Evolutionary conservation across 2,329 filamentous ascomycete genomes (phyloP).

Genomic region (Colletotrichum gloeosporioides): DNA sequence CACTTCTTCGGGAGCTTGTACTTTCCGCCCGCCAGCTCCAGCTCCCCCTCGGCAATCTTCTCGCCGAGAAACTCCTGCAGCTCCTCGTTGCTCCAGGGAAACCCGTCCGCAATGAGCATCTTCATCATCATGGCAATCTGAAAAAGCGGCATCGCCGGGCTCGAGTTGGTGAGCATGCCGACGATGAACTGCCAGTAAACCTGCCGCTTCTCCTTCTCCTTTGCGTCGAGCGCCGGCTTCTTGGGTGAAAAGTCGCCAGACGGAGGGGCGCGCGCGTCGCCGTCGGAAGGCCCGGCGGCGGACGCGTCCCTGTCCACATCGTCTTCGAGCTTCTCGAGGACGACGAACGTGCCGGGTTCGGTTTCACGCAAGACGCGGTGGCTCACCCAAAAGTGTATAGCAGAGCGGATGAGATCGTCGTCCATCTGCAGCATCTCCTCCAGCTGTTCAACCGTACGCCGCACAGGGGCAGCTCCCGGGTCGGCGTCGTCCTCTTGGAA

Average conservation of each 20-base stretch:
- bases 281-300: conserved; percentile 29
- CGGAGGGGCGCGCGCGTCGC: conserved; percentile 26
- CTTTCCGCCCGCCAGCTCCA: conserved; percentile 74
- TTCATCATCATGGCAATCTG: conserved; percentile 95
- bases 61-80: conserved; percentile 78
- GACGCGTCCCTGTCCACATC: conserved; percentile 33
- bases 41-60: conserved; percentile 74
- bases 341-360: conserved; percentile 61
- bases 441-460: conserved; percentile 58
- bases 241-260: conserved; percentile 46
- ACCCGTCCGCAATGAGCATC: conserved; percentile 87
- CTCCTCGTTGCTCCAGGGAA: conserved; percentile 89
- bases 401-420: conserved; percentile 70
- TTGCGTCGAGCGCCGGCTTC: conserved; percentile 64
- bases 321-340: conserved; percentile 69
- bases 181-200: conserved; percentile 93
- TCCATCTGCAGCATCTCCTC: conserved; percentile 72
- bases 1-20: conserved; percentile 70
- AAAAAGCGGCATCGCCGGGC: conserved; percentile 76
- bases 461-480: conserved; percentile 33
- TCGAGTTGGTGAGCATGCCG: conserved; percentile 93
- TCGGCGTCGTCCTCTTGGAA: conserved; percentile 65
- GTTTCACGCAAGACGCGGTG: conserved; percentile 68
- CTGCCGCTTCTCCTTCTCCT: conserved; percentile 62
- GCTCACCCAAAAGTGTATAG: conserved; percentile 74